These are phyloP conservation scores for Mallotus repandus DNA, from an alignment of 441 rosid species.

Conservation along the genomic window DNA sequence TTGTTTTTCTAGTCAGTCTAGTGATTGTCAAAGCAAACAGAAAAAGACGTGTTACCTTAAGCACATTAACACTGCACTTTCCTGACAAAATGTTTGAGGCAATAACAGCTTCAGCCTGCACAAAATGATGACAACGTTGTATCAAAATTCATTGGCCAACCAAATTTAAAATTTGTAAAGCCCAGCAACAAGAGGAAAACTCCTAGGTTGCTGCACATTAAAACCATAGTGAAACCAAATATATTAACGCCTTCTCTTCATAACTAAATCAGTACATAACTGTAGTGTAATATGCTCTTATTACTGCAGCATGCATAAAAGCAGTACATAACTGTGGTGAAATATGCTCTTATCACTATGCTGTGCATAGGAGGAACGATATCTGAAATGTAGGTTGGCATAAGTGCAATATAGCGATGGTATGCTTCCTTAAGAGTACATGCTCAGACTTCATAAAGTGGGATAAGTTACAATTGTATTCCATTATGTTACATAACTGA, in stretches of 20 bases:
- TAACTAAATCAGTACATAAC: not conserved
- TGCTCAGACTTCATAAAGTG: not conserved
- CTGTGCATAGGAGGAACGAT: not conserved
- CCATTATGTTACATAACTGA: not conserved
- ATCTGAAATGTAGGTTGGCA: not conserved
- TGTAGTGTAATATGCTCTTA: not conserved
- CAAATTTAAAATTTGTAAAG: not conserved
- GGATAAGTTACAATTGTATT: not conserved
- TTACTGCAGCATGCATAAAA: not conserved
- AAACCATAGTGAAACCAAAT: not conserved
- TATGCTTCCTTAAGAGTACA: not conserved
- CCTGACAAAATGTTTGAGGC: constrained; percentile 58
- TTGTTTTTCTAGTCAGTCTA: constrained; percentile 24
- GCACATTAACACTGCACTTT: constrained; percentile 49
- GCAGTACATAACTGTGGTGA: not conserved
- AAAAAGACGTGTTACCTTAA: constrained; percentile 44
- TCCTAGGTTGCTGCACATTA: not conserved
- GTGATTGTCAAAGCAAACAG: constrained; percentile 7
- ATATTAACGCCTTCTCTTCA: not conserved
- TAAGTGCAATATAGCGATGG: not conserved
- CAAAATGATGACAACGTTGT: not conserved
- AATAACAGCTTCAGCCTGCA: constrained; percentile 66
- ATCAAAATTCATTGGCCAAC: not conserved
- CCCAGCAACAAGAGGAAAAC: not conserved
- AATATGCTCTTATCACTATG: constrained; percentile 2